phyloP scores from a whole-genome alignment of 805 yeast genomes.

The Cyberlindnera saturnus region DNA sequence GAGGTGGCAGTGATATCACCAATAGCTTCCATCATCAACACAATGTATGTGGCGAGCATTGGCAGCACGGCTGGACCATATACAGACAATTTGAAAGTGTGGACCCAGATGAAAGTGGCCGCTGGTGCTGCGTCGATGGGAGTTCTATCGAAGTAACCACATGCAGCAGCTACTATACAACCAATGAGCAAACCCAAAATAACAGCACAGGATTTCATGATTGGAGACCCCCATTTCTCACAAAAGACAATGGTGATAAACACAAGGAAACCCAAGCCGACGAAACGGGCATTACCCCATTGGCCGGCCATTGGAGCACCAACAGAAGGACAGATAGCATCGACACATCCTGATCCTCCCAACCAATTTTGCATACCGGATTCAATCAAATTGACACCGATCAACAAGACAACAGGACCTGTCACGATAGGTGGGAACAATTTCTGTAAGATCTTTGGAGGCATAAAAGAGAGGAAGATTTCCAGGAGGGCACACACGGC shows the following conservation, averaged over 20 bases:
- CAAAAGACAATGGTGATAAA: constrained; percentile 65
- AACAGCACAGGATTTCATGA: constrained; percentile 92
- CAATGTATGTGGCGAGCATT: constrained; percentile 74
- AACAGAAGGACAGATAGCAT: constrained; percentile 38
- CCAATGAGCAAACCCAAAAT: constrained; percentile 80
- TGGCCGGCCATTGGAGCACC: constrained; percentile 54
- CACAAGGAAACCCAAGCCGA: constrained; percentile 85
- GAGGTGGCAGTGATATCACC: constrained; percentile 94
- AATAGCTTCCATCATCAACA: constrained; percentile 86
- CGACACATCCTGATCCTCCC: constrained; percentile 72
- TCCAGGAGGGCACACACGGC: constrained; percentile 71
- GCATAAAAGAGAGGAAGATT: constrained; percentile 67
- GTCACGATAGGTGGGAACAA: constrained; percentile 88
- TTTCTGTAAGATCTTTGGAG: constrained; percentile 62
- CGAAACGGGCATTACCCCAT: constrained; percentile 84
- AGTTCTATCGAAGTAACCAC: constrained; percentile 65
- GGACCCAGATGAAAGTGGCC: constrained; percentile 82
- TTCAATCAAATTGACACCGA: constrained; percentile 64
- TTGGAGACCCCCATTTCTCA: constrained; percentile 89
- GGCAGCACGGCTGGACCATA: constrained; percentile 88
- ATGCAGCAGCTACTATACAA: constrained; percentile 88
- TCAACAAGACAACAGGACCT: constrained; percentile 85
- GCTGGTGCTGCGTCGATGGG: constrained; percentile 68
- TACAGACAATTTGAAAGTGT: constrained; percentile 68
- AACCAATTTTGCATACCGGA: constrained; percentile 81